phyloP scores from a whole-genome alignment of 345 rosid genomes.

The Camelina laxa region DNA sequence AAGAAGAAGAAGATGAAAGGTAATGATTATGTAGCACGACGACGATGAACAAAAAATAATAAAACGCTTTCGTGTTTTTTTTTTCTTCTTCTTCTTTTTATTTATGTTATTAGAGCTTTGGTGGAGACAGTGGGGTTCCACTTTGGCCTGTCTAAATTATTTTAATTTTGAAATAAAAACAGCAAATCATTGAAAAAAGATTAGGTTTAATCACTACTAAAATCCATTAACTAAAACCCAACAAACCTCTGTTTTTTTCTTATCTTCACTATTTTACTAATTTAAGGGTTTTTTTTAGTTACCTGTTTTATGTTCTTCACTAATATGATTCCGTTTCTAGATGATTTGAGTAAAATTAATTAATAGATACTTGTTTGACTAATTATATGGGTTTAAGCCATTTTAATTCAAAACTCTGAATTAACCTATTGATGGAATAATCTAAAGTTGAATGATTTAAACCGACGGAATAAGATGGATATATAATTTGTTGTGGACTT shows the following conservation, averaged over 20 bases:
- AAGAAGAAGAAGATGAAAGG: slow-evolving; percentile 18
- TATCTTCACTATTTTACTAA: slow-evolving; percentile 1
- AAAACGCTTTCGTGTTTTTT: neutral
- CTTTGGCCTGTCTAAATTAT: slow-evolving; percentile 36
- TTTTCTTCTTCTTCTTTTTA: neutral
- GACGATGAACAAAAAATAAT: slow-evolving; percentile 5
- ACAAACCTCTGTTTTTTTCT: neutral
- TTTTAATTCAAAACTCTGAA: no score
- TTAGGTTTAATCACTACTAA: neutral
- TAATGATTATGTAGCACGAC: slow-evolving; percentile 40
- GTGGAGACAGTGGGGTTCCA: slow-evolving; percentile 47
- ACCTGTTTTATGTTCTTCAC: slow-evolving; percentile 2
- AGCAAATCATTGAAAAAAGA: slow-evolving; percentile 24
- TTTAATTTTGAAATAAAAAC: slow-evolving; percentile 11
- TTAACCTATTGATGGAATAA: no score
- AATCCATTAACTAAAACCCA: neutral
- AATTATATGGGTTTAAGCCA: no score
- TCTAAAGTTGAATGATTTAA: no score
- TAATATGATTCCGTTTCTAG: slow-evolving; percentile 14
- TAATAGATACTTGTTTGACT: neutral
- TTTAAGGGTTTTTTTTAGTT: neutral
- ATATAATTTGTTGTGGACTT: no score
- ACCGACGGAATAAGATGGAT: no score
- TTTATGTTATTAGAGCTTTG: slow-evolving; percentile 5
- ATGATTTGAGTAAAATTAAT: neutral